A percentile compares a stretch with the other conserved stretches of the same genome.
phyloP scores from a whole-genome alignment of 768 basidiomycete genomes.

The Exsudoporus frostii region DNA sequence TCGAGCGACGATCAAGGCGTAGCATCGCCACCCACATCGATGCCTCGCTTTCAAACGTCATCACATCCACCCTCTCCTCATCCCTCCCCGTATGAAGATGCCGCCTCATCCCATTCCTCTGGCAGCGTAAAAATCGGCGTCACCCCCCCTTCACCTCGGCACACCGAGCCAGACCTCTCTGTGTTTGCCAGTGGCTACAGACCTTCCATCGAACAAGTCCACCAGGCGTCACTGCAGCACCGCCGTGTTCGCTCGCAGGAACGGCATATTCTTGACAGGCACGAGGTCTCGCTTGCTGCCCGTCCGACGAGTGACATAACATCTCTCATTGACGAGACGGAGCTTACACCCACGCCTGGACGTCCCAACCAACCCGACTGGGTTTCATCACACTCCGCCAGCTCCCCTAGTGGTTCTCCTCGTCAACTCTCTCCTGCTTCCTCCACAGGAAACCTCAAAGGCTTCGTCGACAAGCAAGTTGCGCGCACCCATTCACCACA shows the following conservation, averaged over 20 bases:
- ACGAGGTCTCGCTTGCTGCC: constrained; percentile 33
- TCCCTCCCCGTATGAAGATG: neutral
- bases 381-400: constrained; percentile 5
- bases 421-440: constrained; percentile 32
- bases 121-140: constrained; percentile 32
- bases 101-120: constrained; percentile 9
- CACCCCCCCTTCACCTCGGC: constrained; percentile 28
- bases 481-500: neutral
- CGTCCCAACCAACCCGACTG: constrained; percentile 19
- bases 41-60: constrained; percentile 5
- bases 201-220: constrained; percentile 18
- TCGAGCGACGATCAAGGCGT: neutral
- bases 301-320: constrained; percentile 26
- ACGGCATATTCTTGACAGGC: constrained; percentile 28
- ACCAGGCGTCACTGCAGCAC: constrained; percentile 20
- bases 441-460: constrained; percentile 31
- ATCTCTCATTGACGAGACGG: constrained; percentile 19
- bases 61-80: constrained; percentile 10
- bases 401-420: constrained; percentile 9
- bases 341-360: constrained; percentile 27
- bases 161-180: constrained; percentile 18
- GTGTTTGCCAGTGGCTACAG: neutral
- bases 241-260: constrained; percentile 32
- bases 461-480: constrained; percentile 22
- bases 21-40: neutral